Evolutionary conservation across 2,329 filamentous ascomycete genomes (phyloP).

Genomic region (Botrytis deweyae): DNA sequence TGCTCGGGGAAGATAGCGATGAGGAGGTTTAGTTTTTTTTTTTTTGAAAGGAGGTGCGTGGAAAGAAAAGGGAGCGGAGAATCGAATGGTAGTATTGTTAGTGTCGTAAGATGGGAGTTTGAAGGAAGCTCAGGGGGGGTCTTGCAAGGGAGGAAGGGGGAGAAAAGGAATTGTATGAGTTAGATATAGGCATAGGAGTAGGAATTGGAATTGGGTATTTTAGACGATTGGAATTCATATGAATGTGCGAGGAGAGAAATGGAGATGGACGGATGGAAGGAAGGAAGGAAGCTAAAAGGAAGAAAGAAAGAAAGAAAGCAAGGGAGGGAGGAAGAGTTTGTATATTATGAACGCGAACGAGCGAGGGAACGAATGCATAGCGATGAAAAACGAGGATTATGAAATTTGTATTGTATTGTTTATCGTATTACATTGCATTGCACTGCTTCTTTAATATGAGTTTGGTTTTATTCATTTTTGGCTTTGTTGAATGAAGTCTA

Average conservation of each 20-base stretch:
- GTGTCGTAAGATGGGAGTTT: neutral
- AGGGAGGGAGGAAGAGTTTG: neutral
- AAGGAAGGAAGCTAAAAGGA: neutral
- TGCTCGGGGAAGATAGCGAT: conserved; percentile 90
- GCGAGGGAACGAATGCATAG: neutral
- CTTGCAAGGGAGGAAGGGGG: neutral
- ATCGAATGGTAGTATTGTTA: neutral
- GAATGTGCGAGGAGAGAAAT: neutral
- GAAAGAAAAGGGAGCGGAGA: neutral
- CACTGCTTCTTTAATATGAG: neutral
- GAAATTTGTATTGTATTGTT: neutral
- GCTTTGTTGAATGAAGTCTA: neutral
- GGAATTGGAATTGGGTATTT: conserved; percentile 1
- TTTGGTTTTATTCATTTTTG: neutral
- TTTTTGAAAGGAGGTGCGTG: neutral
- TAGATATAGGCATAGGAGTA: neutral
- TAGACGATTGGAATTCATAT: neutral
- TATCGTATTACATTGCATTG: neutral
- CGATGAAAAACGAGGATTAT: neutral
- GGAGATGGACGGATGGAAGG: neutral
- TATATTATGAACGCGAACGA: neutral
- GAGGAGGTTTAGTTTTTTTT: conserved; percentile 63
- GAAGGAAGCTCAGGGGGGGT: neutral
- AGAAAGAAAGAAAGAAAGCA: no score
- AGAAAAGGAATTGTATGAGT: neutral